phyloP scores from a whole-genome alignment of 2,329 filamentous ascomycete species.

The Berkeleyomyces rouxiae region DNA sequence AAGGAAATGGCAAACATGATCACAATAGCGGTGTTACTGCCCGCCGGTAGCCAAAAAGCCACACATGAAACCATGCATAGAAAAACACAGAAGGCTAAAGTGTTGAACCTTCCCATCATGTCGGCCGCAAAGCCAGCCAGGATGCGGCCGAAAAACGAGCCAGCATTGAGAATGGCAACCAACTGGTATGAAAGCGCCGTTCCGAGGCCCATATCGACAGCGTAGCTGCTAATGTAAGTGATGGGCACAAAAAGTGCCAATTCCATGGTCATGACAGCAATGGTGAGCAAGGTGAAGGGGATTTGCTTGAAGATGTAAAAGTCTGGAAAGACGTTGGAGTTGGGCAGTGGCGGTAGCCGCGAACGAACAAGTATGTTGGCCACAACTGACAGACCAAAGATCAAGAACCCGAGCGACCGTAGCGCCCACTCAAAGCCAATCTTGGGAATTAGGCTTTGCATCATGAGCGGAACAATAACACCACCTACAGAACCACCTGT shows the following conservation, averaged over 20 bases:
- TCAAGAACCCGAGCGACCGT: slow-evolving; percentile 33
- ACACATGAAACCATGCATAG: slow-evolving; percentile 38
- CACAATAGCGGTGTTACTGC: slow-evolving; percentile 36
- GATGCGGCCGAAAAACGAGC: slow-evolving; percentile 59
- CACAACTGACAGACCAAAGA: slow-evolving; percentile 30
- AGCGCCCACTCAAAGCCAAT: slow-evolving; percentile 34
- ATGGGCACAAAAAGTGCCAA: slow-evolving; percentile 58
- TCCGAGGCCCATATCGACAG: slow-evolving; percentile 19
- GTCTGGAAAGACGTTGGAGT: slow-evolving; percentile 35
- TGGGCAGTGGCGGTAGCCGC: slow-evolving; percentile 33
- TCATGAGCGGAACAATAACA: slow-evolving; percentile 40
- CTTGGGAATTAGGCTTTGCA: slow-evolving; percentile 29
- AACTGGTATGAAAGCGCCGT: slow-evolving; percentile 42
- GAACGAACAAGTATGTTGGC: slow-evolving; percentile 33
- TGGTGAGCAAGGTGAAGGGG: slow-evolving; percentile 41
- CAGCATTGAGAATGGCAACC: slow-evolving; percentile 66
- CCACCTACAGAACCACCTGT: slow-evolving; percentile 53
- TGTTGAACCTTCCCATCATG: slow-evolving; percentile 63
- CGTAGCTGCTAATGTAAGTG: slow-evolving; percentile 61
- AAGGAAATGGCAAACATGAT: slow-evolving; percentile 56
- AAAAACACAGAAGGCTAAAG: slow-evolving; percentile 51
- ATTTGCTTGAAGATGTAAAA: slow-evolving; percentile 43
- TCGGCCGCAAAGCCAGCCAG: slow-evolving; percentile 64
- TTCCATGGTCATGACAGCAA: slow-evolving; percentile 53
- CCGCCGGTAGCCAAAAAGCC: slow-evolving; percentile 54